Base-by-base conservation (phyloP, 768 basidiomycete genomes). In the Ramaria sp. region DNA sequence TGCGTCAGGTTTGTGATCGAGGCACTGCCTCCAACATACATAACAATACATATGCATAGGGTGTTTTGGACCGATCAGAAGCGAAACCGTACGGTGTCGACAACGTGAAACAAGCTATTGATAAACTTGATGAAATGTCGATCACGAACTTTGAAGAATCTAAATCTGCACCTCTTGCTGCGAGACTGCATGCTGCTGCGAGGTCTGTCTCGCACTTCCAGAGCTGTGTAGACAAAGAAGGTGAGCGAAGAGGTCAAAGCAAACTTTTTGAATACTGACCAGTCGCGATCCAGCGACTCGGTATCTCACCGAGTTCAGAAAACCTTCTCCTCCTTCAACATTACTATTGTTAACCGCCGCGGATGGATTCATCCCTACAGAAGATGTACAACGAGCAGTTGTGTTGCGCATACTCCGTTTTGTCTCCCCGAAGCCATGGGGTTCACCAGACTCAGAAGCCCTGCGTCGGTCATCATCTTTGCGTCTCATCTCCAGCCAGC, bases 351-450 rank as follows among this genome's bases (percentile, higher is more conserved):
- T 27, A 61, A 62, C n/a, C 55, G 52, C 0, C 54, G 61, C 0
- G 52, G 63, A 2, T 65, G 59, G 10, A 20, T 50, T 4, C 59
- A 45, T 20, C 5, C 27, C 30, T 24, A 6, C 48, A 22, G 24
- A 22, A 13, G 30, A 50, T 24, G 18, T 59, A 6, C 27, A 51
- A 15, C 50, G 39, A 28, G 52, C 64, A 3, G 57, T 71, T n/a
- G 59, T 72, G 18, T 63, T 67, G 7, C 68, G 71, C 18, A 65
- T 83, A 27, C 68, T 88, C 50, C 85, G 87, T 13, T 85, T 81
- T 61, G 69, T 81, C 39, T 90, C 88, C 0, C 82, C 79, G 43
- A 70, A 77, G 37, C 83, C 86, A 2, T 92, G 89, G 89, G 89
- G 89, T 4, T 79, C 79, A 45, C 61, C 75, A 16, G 75, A 71